Base-by-base conservation (phyloP, 768 basidiomycete species). In the Infundibulicybe gibba region DNA sequence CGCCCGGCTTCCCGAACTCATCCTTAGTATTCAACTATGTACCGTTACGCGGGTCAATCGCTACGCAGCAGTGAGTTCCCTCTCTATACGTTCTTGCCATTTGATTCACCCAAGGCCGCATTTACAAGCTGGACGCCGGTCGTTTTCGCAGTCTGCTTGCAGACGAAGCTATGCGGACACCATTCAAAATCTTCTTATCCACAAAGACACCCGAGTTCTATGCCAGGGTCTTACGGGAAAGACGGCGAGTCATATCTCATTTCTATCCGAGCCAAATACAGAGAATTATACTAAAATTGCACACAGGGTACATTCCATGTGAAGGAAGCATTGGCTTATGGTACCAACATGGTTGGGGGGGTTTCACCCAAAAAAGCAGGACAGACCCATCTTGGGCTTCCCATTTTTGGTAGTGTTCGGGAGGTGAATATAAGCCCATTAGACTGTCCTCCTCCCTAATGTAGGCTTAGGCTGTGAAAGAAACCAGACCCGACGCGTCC, bases 281-380 rank as follows among this genome's bases (percentile, higher is more conserved):
- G n/a, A n/a, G n/a, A 31, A 40, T 11, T 19, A 32, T n/a, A n/a
- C n/a, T n/a, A 33, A n/a, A 44, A 16, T 6, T 45, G 35, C 40
- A 41, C 40, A 20, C 51, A 90, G 95, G 97, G 88, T 54, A 97
- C 97, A 57, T 99, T 99, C 80, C 97, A 99, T 75, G 82, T 84
- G 51, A 85, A 77, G 60, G 92, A 97, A 67, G 94, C 97, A 32
- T 67, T 98, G 52, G 92, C 83, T 42, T 99, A 90, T 61, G 95
- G 97, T 15, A 98, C 95, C 49, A 89, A 85, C 51, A 95, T 98
- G 90, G 91, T 99, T 48, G 97, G 97, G 48, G 97, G 97, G 51
- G 94, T 97, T 45, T 94, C 92, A 2, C 91, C 90, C 32, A 92
- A 90, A 75, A 98, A 98, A 69, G 97, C 94, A 45, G 97, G 97